These are phyloP conservation scores for Cystofilobasidium ferigula DNA, from an alignment of 768 basidiomycete genomes.

Conservation along the genomic window DNA sequence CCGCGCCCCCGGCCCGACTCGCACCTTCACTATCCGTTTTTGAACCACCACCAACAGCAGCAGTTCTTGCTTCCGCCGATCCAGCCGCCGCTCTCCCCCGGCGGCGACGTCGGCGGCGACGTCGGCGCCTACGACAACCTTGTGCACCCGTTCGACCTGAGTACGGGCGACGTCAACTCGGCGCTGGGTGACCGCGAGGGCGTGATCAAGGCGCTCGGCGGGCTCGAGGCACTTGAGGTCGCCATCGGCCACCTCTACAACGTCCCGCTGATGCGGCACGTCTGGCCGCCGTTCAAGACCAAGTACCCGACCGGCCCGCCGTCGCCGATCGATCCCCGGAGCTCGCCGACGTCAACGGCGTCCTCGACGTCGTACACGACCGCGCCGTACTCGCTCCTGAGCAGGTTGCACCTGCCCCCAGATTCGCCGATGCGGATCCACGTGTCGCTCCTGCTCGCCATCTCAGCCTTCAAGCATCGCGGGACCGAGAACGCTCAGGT, in stretches of 20 bases:
- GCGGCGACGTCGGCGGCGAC: not conserved
- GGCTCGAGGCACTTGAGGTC: constrained; percentile 3
- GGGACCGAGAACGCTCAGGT: constrained; percentile 5
- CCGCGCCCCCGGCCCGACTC: constrained; percentile 1
- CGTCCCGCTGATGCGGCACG: constrained; percentile 5
- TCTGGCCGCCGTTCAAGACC: constrained; percentile 14
- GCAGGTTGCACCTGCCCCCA: not conserved
- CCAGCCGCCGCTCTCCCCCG: not conserved
- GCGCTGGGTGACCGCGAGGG: not conserved
- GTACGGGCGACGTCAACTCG: not conserved
- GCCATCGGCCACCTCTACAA: not conserved
- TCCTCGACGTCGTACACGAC: not conserved
- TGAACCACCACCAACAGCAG: constrained; percentile 8
- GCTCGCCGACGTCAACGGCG: not conserved
- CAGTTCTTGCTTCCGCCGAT: constrained; percentile 9
- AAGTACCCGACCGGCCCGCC: not conserved
- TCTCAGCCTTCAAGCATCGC: not conserved
- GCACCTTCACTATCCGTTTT: constrained; percentile 14
- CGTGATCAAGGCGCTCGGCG: constrained; percentile 7
- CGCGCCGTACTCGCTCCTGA: not conserved
- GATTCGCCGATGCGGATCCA: constrained; percentile 8
- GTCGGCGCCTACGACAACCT: too few relatives aligned
- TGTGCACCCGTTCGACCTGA: not conserved
- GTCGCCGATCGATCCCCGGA: not conserved
- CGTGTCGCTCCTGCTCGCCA: constrained; percentile 4